A percentile compares a stretch with the other conserved stretches of the same genome.
These are phyloP conservation scores for Cucumis hystrix DNA, from an alignment of 306 rosid genomes.

Conservation along the genomic window DNA sequence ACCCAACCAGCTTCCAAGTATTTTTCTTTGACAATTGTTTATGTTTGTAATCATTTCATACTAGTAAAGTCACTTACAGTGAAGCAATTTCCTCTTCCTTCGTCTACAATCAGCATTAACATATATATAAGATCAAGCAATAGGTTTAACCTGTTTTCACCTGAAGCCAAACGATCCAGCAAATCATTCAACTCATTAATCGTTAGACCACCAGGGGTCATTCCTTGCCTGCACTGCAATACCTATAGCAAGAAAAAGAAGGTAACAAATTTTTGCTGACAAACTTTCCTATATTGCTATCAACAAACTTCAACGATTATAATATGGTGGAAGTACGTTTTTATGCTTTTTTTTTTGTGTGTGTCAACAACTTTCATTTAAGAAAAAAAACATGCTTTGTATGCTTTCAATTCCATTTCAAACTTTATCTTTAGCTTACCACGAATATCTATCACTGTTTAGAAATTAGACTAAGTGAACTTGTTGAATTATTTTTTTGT, in stretches of 20 bases:
- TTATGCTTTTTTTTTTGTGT: no score
- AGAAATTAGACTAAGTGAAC: no score
- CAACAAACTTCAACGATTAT: neutral
- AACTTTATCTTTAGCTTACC: no score
- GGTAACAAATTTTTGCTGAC: neutral
- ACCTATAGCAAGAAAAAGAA: constrained; percentile 31
- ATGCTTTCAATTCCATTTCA: no score
- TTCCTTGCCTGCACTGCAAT: constrained; percentile 68
- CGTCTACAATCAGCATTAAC: neutral
- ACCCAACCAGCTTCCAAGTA: no score
- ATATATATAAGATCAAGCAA: neutral
- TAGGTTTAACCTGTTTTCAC: constrained; percentile 53
- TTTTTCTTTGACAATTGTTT: neutral
- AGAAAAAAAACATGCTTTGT: no score
- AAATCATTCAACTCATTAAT: constrained; percentile 65
- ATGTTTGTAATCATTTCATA: neutral
- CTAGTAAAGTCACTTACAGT: neutral
- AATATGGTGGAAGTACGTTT: neutral
- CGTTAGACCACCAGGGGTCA: constrained; percentile 63
- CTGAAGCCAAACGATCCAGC: constrained; percentile 65
- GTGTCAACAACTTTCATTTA: no score
- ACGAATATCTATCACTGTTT: no score
- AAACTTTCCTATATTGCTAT: neutral
- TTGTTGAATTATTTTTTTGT: no score
- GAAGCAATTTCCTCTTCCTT: neutral